Conservation (phyloP, 495 filamentous ascomycete genomes). For the Aspergillus sclerotioniger region DNA sequence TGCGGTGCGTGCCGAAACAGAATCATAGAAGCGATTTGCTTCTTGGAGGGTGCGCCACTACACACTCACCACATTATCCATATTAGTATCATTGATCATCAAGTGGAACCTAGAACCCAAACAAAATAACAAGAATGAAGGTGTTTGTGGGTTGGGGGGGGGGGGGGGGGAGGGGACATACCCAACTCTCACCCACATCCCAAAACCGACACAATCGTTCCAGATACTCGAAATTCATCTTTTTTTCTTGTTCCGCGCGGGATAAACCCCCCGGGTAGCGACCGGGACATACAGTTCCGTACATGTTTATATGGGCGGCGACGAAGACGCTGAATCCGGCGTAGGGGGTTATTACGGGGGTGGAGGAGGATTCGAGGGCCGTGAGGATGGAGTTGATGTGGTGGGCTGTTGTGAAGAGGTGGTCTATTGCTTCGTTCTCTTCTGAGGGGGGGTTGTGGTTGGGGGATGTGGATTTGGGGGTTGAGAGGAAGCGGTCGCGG, state of each 20-base stretch:
- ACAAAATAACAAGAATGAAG: background rate
- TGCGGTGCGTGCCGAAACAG: slow-evolving; percentile 31
- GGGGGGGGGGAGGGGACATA: no score
- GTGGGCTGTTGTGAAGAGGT: slow-evolving; percentile 40
- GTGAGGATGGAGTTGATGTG: slow-evolving; percentile 36
- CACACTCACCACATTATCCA: background rate
- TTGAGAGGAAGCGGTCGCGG: slow-evolving; percentile 40
- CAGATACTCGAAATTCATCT: slow-evolving; percentile 36
- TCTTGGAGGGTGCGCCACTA: slow-evolving; percentile 45
- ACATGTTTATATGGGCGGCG: slow-evolving; percentile 47
- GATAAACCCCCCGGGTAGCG: slow-evolving; percentile 39
- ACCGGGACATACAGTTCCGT: slow-evolving; percentile 38
- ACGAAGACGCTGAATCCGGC: slow-evolving; percentile 47
- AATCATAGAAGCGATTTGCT: slow-evolving; percentile 43
- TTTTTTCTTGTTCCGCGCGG: slow-evolving; percentile 39
- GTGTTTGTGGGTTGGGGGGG: no score
- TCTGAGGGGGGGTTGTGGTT: slow-evolving; percentile 25
- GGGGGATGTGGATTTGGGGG: slow-evolving; percentile 28
- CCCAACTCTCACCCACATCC: slow-evolving; percentile 44
- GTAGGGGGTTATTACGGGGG: slow-evolving; percentile 44
- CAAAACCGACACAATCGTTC: slow-evolving; percentile 39
- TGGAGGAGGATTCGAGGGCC: slow-evolving; percentile 35
- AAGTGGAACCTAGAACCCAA: background rate
- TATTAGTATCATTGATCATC: background rate
- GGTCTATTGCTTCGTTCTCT: slow-evolving; percentile 29